A percentile compares a stretch with the other conserved stretches of the same genome.
Evolutionary conservation across 495 filamentous ascomycete genomes (phyloP).

Genomic region (Evansstolkia leycettana): DNA sequence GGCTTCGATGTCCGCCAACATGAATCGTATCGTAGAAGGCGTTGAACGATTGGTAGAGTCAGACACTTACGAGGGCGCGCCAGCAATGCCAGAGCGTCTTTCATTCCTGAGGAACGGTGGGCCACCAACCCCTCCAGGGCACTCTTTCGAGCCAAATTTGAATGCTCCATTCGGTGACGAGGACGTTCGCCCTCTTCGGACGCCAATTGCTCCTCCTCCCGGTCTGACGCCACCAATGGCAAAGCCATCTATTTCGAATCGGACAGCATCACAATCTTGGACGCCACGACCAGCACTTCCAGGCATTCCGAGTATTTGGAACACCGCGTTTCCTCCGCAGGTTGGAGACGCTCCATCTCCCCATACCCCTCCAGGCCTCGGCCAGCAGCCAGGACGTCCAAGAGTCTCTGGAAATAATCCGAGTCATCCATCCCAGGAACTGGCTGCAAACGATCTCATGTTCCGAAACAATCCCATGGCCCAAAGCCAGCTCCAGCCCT

Average conservation of each 20-base stretch:
- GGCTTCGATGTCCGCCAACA: constrained; percentile 34
- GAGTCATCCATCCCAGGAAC: constrained; percentile 15
- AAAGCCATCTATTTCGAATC: constrained; percentile 13
- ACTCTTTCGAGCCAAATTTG: constrained; percentile 11
- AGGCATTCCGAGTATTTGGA: constrained; percentile 36
- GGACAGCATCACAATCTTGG: constrained; percentile 23
- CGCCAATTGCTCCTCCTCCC: constrained; percentile 23
- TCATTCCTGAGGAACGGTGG: constrained; percentile 10
- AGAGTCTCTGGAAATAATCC: constrained; percentile 9
- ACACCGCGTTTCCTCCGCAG: constrained; percentile 23
- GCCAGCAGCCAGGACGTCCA: constrained; percentile 11
- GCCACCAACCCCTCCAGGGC: constrained; percentile 16
- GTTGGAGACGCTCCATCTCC: constrained; percentile 21
- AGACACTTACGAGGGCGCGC: constrained; percentile 33
- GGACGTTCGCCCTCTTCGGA: constrained; percentile 11
- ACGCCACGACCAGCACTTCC: constrained; percentile 22
- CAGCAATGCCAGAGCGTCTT: constrained; percentile 16
- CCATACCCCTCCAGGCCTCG: constrained; percentile 22
- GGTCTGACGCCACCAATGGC: constrained; percentile 22
- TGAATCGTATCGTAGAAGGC: constrained; percentile 52
- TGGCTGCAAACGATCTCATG: constrained; percentile 16
- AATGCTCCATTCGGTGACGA: constrained; percentile 15
- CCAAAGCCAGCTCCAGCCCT: constrained; percentile 15
- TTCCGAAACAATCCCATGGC: constrained; percentile 17
- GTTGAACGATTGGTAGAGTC: constrained; percentile 47